Conservation (phyloP, 2,329 filamentous ascomycete species). For the Diaporthe nobilis region DNA sequence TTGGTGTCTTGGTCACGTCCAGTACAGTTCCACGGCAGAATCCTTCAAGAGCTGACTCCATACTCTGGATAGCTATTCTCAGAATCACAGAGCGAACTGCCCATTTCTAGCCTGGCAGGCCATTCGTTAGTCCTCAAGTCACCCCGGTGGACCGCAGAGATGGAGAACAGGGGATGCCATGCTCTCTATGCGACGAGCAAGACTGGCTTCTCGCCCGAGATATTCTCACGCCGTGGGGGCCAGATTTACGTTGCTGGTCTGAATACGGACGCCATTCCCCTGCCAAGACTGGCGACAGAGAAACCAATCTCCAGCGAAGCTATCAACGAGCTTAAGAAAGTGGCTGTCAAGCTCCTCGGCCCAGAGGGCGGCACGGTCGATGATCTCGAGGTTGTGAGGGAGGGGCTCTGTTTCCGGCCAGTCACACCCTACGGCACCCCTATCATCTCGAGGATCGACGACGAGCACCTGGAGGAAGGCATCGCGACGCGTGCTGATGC, state of each 20-base stretch:
- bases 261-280: slow-evolving; percentile 71
- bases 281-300: slow-evolving; percentile 71
- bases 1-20: background rate
- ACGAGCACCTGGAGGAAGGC: slow-evolving; percentile 66
- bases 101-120: slow-evolving; percentile 75
- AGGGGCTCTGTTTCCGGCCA: slow-evolving; percentile 81
- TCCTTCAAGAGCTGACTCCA: slow-evolving; percentile 2
- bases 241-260: slow-evolving; percentile 82
- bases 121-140: slow-evolving; percentile 79
- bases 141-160: slow-evolving; percentile 64
- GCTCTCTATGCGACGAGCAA: slow-evolving; percentile 76
- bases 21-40: background rate
- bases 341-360: slow-evolving; percentile 64
- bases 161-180: slow-evolving; percentile 69
- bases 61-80: slow-evolving; percentile 69
- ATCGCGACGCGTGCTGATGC: slow-evolving; percentile 57
- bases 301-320: slow-evolving; percentile 61
- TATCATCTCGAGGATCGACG: slow-evolving; percentile 71
- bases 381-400: slow-evolving; percentile 73
- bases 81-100: slow-evolving; percentile 63
- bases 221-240: slow-evolving; percentile 76
- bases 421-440: slow-evolving; percentile 75
- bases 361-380: slow-evolving; percentile 53
- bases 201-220: slow-evolving; percentile 75
- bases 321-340: slow-evolving; percentile 63